phyloP scores from a whole-genome alignment of 805 yeast species.

The Candida oleophila region DNA sequence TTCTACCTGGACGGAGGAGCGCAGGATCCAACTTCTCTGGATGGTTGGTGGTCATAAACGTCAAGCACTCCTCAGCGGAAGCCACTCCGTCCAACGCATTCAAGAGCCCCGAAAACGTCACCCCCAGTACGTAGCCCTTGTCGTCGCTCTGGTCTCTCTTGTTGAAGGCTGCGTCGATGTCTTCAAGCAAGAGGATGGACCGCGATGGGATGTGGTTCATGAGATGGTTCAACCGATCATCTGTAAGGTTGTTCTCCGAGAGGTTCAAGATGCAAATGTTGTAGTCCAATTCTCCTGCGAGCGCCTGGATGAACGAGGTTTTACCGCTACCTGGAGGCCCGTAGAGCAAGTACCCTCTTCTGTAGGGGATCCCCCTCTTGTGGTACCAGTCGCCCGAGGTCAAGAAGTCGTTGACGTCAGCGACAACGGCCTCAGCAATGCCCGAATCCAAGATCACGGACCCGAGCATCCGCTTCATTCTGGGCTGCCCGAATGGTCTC shows the following conservation, averaged over 20 bases:
- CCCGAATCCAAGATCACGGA: conserved; percentile 84
- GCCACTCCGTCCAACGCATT: conserved; percentile 98
- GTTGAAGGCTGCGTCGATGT: conserved; percentile 93
- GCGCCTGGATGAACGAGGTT: conserved; percentile 91
- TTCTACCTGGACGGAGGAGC: conserved; percentile 88
- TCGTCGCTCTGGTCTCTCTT: conserved; percentile 66
- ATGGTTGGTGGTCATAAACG: conserved; percentile 98
- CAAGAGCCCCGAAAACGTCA: conserved; percentile 89
- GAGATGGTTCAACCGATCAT: conserved; percentile 88
- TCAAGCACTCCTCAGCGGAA: conserved; percentile 92
- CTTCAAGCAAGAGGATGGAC: conserved; percentile 81
- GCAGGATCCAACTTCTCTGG: conserved; percentile 95
- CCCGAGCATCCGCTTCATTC: conserved; percentile 78
- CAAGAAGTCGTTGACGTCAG: conserved; percentile 80
- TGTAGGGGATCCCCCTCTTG: conserved; percentile 94
- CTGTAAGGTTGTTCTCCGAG: conserved; percentile 88
- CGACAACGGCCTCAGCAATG: conserved; percentile 60
- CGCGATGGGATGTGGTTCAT: conserved; percentile 96
- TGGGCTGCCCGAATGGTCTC: conserved; percentile 96
- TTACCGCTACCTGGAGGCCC: conserved; percentile 99
- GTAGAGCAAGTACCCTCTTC: conserved; percentile 89
- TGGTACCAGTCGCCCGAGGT: conserved; percentile 86
- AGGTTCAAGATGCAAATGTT: conserved; percentile 91
- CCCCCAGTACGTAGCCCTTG: conserved; percentile 72
- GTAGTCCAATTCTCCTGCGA: conserved; percentile 95